Conservation (phyloP, 805 yeast genomes). For the Hanseniaspora nectarophila region DNA sequence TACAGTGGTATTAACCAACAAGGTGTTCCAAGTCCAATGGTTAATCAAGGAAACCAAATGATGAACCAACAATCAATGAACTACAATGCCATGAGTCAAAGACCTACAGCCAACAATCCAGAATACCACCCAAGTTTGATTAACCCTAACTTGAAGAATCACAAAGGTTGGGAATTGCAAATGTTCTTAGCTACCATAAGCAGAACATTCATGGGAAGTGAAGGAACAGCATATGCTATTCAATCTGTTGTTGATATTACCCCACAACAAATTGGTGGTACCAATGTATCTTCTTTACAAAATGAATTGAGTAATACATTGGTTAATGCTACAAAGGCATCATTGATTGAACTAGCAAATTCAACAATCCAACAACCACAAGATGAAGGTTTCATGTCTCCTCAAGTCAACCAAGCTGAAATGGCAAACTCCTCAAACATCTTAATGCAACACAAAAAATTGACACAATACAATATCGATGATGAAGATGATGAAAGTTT, state of each 20-base stretch:
- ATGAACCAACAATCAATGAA: conserved; percentile 3
- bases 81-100: conserved; percentile 3
- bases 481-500: conserved; percentile 59
- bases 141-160: conserved; percentile 25
- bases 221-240: conserved; percentile 29
- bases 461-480: conserved; percentile 32
- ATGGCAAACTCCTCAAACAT: conserved; percentile 23
- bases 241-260: conserved; percentile 31
- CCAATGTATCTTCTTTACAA: conserved; percentile 6
- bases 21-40: conserved; percentile 7
- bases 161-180: conserved; percentile 30
- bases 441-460: conserved; percentile 32
- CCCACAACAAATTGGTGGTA: conserved; percentile 11
- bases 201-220: conserved; percentile 27
- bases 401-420: conserved; percentile 17
- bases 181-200: conserved; percentile 27
- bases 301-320: conserved; percentile 11
- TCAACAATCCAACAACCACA: conserved; percentile 5
- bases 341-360: conserved; percentile 13
- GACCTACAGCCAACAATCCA: conserved; percentile 25
- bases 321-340: conserved; percentile 15
- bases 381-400: conserved; percentile 11
- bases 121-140: conserved; percentile 28
- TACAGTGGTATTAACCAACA: conserved; percentile 7
- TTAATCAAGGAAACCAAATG: conserved; percentile 5